These are phyloP conservation scores for Halenospora varia DNA, from an alignment of 495 filamentous ascomycete species.

Conservation along the genomic window DNA sequence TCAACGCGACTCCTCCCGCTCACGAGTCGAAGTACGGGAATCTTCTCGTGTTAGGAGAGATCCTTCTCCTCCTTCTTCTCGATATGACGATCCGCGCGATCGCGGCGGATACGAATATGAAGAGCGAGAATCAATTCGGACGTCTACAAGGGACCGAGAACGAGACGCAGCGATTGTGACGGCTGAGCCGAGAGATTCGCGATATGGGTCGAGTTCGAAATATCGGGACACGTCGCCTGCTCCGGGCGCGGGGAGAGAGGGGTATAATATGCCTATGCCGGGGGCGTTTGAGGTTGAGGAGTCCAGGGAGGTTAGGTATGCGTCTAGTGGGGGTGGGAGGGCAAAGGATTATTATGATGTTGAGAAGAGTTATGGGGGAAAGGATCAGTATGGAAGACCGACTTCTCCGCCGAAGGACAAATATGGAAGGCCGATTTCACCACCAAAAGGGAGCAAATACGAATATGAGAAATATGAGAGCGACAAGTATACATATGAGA, in stretches of 20 bases:
- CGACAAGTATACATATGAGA: conserved; percentile 17
- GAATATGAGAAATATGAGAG: conserved; percentile 16
- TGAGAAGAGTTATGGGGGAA: conserved; percentile 13
- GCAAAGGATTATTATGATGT: conserved; percentile 23
- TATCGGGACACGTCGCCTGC: conserved; percentile 4
- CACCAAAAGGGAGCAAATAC: conserved; percentile 14
- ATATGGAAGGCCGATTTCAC: conserved; percentile 14
- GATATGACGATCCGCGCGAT: conserved; percentile 8
- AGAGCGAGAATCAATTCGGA: conserved; percentile 9
- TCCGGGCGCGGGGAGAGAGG: neutral
- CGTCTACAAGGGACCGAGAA: conserved; percentile 1
- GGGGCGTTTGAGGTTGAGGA: conserved; percentile 14
- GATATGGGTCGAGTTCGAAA: conserved; percentile 1
- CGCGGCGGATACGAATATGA: conserved; percentile 22
- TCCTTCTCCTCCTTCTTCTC: conserved; percentile 11
- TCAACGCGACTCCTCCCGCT: conserved; percentile 9
- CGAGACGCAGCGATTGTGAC: conserved; percentile 15
- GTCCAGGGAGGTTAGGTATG: conserved; percentile 11
- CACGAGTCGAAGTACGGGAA: conserved; percentile 15
- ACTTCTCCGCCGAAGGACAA: neutral
- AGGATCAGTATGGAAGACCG: conserved; percentile 13
- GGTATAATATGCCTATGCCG: conserved; percentile 5
- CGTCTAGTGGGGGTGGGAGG: conserved; percentile 2
- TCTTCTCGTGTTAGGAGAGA: neutral
- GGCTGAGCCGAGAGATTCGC: conserved; percentile 11